These are phyloP conservation scores for Corylus heterophylla DNA, from an alignment of 306 rosid species.

Conservation along the genomic window DNA sequence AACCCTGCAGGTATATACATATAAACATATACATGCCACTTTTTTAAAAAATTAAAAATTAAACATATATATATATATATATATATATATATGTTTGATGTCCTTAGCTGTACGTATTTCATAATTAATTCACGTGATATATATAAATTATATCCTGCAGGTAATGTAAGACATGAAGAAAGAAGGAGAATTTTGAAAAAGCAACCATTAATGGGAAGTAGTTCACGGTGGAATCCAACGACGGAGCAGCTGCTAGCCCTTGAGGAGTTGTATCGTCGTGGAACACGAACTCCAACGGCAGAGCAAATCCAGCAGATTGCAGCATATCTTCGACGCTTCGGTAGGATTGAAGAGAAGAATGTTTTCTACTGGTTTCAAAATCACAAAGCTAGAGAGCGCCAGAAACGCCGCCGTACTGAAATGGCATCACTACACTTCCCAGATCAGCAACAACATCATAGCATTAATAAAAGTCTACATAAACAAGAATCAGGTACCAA, in stretches of 20 bases:
- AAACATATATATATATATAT: no score
- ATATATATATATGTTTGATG: no score
- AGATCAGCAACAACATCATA: neutral
- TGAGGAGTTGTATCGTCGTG: conserved; percentile 59
- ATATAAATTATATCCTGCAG: neutral
- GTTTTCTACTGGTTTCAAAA: conserved; percentile 88
- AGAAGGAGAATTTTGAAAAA: conserved; percentile 13
- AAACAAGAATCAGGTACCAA: neutral
- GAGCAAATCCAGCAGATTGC: conserved; percentile 69
- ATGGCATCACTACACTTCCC: conserved; percentile 20
- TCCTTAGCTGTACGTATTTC: no score
- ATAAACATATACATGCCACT: no score
- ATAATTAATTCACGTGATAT: no score
- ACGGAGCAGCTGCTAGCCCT: conserved; percentile 57
- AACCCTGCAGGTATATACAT: no score
- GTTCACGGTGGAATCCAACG: conserved; percentile 76
- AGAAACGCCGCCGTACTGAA: conserved; percentile 49
- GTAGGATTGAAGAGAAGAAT: conserved; percentile 74
- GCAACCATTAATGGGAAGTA: conserved; percentile 29
- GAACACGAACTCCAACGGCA: conserved; percentile 64
- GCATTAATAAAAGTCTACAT: neutral
- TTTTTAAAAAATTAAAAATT: no score
- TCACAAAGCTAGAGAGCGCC: conserved; percentile 80
- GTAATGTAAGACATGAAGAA: conserved; percentile 25
- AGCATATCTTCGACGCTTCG: conserved; percentile 54